Conservation (phyloP, 2,329 filamentous ascomycete species). For the Ceratocystiopsis minuta region DNA sequence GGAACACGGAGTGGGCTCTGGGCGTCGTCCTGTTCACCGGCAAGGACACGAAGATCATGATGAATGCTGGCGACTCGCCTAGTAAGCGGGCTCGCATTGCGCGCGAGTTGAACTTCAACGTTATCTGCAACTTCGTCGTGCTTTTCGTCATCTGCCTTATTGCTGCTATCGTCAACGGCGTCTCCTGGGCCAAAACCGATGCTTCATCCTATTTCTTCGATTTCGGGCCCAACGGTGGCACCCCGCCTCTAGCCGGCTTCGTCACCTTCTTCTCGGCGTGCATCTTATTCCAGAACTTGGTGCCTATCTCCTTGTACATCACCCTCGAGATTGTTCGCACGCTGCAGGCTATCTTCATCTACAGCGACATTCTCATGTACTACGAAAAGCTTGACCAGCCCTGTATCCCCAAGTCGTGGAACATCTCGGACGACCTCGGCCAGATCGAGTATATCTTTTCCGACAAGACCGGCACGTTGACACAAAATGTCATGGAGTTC, state of each 20-base stretch:
- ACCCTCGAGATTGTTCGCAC: conserved; percentile 90
- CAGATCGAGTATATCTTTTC: conserved; percentile 95
- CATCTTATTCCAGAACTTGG: conserved; percentile 95
- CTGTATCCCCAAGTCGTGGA: conserved; percentile 96
- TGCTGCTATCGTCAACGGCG: conserved; percentile 67
- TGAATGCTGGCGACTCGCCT: conserved; percentile 89
- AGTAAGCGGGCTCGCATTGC: conserved; percentile 85
- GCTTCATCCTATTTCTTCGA: conserved; percentile 72
- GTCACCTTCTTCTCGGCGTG: conserved; percentile 93
- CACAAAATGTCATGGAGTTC: conserved; percentile 54
- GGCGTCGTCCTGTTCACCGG: conserved; percentile 90
- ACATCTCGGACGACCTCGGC: conserved; percentile 92
- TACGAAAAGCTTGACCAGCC: conserved; percentile 88
- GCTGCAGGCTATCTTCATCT: conserved; percentile 89
- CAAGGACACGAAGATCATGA: conserved; percentile 96
- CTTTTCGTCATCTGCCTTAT: conserved; percentile 80
- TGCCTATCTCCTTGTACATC: conserved; percentile 95
- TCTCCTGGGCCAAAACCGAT: conserved; percentile 57
- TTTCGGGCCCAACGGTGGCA: conserved; percentile 62
- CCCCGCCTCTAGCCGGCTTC: conserved; percentile 64
- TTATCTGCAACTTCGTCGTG: conserved; percentile 88
- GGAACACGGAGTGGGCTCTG: conserved; percentile 92
- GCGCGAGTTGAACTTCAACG: conserved; percentile 89
- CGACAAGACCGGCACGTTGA: conserved; percentile 13
- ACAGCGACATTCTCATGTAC: conserved; percentile 92